Conservation (phyloP, 2,329 filamentous ascomycete species). For the Sordariomycetes sp. region DNA sequence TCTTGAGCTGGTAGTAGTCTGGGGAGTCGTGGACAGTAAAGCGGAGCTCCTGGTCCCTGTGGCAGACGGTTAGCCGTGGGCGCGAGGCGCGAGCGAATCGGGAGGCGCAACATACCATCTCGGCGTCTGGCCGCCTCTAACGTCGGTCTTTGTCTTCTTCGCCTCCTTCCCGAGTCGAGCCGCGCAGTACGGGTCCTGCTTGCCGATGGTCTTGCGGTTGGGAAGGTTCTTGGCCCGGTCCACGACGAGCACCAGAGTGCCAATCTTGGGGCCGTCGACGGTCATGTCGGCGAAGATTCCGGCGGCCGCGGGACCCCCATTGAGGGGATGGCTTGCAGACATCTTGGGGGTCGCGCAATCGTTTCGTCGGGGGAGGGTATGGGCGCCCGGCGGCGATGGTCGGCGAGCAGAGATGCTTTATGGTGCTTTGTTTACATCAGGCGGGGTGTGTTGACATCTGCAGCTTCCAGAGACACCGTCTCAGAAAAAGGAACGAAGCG, state of each 20-base stretch:
- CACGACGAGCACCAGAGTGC: constrained; percentile 82
- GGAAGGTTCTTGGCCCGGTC: constrained; percentile 95
- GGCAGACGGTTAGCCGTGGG: neutral
- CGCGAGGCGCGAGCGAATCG: neutral
- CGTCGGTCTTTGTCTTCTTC: constrained; percentile 91
- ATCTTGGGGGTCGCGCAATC: neutral
- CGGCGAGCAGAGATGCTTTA: neutral
- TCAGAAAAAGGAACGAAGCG: neutral
- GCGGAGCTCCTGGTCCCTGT: constrained; percentile 92
- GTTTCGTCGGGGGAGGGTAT: neutral
- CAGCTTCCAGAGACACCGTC: neutral
- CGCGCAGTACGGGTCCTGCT: constrained; percentile 96
- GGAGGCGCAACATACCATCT: constrained; percentile 59
- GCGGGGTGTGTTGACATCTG: constrained; percentile 2
- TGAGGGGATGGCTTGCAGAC: constrained; percentile 1
- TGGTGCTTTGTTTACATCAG: constrained; percentile 4
- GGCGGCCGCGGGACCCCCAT: constrained; percentile 53
- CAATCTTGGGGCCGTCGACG: constrained; percentile 85
- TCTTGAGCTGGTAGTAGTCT: constrained; percentile 91
- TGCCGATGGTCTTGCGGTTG: constrained; percentile 94
- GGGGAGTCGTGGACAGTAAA: constrained; percentile 94
- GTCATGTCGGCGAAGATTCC: constrained; percentile 94
- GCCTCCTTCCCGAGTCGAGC: constrained; percentile 91
- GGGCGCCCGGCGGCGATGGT: neutral
- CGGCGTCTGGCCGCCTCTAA: constrained; percentile 88